These are phyloP conservation scores for Fraxinus cuspidata DNA, from an alignment of 257 asterid genomes.

Conservation along the genomic window DNA sequence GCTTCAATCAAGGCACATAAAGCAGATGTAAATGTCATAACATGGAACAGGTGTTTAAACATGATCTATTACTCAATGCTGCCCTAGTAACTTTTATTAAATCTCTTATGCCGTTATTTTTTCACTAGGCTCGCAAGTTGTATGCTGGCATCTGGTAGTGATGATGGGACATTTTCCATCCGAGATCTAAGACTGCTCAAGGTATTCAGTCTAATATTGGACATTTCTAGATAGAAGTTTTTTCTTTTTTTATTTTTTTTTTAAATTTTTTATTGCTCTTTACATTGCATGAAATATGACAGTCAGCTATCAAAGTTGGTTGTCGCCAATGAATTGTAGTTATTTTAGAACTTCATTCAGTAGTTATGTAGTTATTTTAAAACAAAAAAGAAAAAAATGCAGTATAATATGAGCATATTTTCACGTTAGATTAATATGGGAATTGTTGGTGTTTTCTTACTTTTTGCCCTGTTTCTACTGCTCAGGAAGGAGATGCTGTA, in stretches of 20 bases:
- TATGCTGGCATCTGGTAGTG: conserved; percentile 95
- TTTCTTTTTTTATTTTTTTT: background rate
- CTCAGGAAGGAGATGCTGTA: conserved; percentile 75
- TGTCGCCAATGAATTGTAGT: background rate
- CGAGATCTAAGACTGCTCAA: conserved; percentile 85
- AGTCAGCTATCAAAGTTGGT: background rate
- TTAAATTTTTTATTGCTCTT: background rate
- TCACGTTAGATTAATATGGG: background rate
- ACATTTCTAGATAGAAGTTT: background rate
- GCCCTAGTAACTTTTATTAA: conserved; percentile 10
- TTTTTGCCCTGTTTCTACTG: background rate
- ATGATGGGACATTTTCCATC: conserved; percentile 89
- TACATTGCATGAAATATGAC: background rate
- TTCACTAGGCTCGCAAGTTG: conserved; percentile 75
- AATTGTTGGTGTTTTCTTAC: background rate
- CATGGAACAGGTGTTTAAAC: conserved; percentile 85
- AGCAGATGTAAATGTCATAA: conserved; percentile 92
- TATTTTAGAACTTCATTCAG: no score
- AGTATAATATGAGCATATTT: no score
- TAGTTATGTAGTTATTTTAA: background rate
- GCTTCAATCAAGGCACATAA: conserved; percentile 72
- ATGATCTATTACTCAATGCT: background rate
- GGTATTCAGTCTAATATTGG: conserved; percentile 38
- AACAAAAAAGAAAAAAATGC: background rate
- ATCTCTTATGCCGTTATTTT: conserved; percentile 19